Conservation (phyloP, 441 rosid genomes). For the Biscutella auriculata region DNA sequence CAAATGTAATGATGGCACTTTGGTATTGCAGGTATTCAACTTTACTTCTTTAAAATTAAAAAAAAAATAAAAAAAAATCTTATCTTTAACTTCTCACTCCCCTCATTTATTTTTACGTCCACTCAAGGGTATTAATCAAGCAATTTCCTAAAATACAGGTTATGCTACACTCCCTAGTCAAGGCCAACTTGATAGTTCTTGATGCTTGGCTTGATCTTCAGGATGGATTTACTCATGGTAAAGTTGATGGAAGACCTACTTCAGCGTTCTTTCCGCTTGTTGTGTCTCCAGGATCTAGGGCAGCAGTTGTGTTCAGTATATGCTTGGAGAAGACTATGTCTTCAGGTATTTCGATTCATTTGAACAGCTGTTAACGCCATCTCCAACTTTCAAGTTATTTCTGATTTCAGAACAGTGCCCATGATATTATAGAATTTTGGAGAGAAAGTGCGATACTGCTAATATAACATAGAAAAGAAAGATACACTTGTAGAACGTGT, state of each 20-base stretch:
- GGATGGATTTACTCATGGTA: conserved; percentile 78
- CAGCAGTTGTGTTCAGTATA: conserved; percentile 72
- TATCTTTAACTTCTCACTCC: background rate
- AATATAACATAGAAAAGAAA: background rate
- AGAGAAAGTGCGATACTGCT: background rate
- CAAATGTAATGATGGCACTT: conserved; percentile 75
- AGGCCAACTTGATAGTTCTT: conserved; percentile 66
- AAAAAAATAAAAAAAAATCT: too few species aligned
- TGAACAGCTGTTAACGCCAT: background rate
- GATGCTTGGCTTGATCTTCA: conserved; percentile 97
- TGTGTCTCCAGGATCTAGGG: conserved; percentile 69
- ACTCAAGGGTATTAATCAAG: background rate
- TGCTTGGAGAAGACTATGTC: conserved; percentile 39
- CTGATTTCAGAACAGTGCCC: background rate
- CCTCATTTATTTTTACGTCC: background rate
- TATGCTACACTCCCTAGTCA: conserved; percentile 83
- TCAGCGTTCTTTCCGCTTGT: conserved; percentile 72
- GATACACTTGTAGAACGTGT: background rate
- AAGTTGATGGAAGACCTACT: conserved; percentile 74
- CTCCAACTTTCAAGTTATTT: background rate
- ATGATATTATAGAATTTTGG: background rate
- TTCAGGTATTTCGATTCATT: conserved; percentile 33
- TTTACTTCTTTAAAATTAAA: background rate
- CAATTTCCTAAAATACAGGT: conserved; percentile 40
- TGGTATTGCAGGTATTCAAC: conserved; percentile 71